Evolutionary conservation across 2,329 filamentous ascomycete genomes (phyloP).

Genomic region (Sporothrix pseudoabietina): DNA sequence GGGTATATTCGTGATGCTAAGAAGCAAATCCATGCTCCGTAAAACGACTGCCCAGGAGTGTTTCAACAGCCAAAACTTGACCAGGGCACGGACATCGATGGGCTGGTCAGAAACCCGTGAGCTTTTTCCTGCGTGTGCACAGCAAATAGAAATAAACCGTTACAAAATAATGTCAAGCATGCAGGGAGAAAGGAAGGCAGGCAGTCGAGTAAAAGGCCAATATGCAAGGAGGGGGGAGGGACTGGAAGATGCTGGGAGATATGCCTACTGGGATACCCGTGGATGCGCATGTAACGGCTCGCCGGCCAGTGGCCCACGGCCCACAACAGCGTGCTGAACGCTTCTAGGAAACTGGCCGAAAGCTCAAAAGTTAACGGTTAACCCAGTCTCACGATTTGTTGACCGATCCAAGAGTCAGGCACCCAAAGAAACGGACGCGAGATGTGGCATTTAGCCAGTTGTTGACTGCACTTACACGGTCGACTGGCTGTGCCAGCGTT

Average conservation of each 20-base stretch:
- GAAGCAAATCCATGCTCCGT: not conserved
- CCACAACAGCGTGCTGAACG: not conserved
- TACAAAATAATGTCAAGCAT: not conserved
- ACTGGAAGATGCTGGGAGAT: conserved; percentile 5
- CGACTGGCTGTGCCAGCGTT: not conserved
- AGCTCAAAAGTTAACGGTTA: not conserved
- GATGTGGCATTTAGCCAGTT: not conserved
- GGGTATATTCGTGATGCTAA: conserved; percentile 25
- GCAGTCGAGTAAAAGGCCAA: not conserved
- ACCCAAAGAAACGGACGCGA: not conserved
- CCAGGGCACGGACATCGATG: conserved; percentile 26
- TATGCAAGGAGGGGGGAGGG: not conserved
- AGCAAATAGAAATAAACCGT: not conserved
- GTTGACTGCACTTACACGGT: not conserved
- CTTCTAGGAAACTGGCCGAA: conserved; percentile 10
- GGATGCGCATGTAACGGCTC: not conserved
- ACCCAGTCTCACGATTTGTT: conserved; percentile 22
- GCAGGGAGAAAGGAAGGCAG: not conserved
- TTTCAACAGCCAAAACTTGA: conserved; percentile 29
- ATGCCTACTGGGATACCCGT: conserved; percentile 11
- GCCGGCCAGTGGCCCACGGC: not conserved
- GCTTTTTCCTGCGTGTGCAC: not conserved
- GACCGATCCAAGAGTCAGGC: not conserved
- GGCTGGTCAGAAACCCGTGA: not conserved
- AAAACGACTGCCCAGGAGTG: conserved; percentile 9